Evolutionary conservation across 495 filamentous ascomycete species (phyloP).

Genomic region (Podospora comata): DNA sequence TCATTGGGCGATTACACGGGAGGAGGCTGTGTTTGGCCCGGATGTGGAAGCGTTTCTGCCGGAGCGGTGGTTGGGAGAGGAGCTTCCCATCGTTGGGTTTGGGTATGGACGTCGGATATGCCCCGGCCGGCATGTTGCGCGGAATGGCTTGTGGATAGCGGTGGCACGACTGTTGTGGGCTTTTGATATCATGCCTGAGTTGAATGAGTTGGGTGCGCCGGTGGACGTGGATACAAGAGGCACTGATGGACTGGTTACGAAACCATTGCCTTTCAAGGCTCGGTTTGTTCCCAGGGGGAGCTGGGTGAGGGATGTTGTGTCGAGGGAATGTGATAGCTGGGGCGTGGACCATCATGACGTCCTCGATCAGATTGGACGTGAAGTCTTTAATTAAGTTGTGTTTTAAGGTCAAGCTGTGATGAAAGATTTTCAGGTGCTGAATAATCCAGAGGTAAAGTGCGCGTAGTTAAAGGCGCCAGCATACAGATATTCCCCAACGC

Average conservation of each 20-base stretch:
- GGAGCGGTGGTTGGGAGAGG: constrained; percentile 37
- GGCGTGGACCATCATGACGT: constrained; percentile 2
- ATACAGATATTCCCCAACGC: no score
- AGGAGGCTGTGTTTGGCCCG: constrained; percentile 54
- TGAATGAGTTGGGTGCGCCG: constrained; percentile 42
- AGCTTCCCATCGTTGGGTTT: constrained; percentile 43
- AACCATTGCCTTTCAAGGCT: constrained; percentile 42
- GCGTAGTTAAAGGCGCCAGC: no score
- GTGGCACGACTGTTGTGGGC: constrained; percentile 51
- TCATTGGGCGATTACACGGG: constrained; percentile 44
- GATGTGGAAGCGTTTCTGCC: constrained; percentile 49
- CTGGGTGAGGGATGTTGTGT: constrained; percentile 7
- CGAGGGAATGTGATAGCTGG: constrained; percentile 4
- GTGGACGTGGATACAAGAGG: constrained; percentile 41
- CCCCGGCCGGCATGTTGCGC: constrained; percentile 48
- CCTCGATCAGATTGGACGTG: not conserved
- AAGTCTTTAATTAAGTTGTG: no score
- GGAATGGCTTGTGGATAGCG: constrained; percentile 43
- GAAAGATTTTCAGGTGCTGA: no score
- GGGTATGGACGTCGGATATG: constrained; percentile 55
- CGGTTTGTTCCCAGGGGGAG: constrained; percentile 5
- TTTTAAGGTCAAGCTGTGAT: no score
- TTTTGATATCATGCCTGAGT: constrained; percentile 43
- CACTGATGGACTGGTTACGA: constrained; percentile 45
- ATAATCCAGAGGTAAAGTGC: no score